Percentiles rank a stretch among this genome's conserved stretches.
phyloP scores from a whole-genome alignment of 345 rosid species.

The Salix suchowensis region DNA sequence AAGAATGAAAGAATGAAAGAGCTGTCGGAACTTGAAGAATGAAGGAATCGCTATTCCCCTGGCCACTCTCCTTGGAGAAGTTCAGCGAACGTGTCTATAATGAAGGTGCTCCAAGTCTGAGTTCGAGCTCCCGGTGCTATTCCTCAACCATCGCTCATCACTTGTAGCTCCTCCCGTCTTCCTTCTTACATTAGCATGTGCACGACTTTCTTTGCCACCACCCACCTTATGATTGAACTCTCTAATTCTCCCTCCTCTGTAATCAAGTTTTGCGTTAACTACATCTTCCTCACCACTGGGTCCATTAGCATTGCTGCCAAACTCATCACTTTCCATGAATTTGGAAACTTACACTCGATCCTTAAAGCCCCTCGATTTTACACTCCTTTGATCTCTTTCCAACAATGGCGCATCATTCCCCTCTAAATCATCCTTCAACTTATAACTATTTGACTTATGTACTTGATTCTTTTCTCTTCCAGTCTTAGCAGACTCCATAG shows the following conservation, averaged over 20 bases:
- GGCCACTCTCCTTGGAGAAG: no score
- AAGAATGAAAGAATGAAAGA: no score
- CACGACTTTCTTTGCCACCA: neutral
- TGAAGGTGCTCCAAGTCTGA: neutral
- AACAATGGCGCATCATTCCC: conserved; percentile 7
- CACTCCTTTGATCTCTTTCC: conserved; percentile 20
- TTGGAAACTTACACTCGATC: conserved; percentile 10
- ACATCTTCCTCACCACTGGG: neutral
- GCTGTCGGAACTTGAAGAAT: no score
- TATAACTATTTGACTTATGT: conserved; percentile 13
- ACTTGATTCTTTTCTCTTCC: conserved; percentile 39
- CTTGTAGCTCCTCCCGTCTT: neutral
- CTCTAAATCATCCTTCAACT: conserved; percentile 21
- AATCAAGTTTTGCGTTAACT: neutral
- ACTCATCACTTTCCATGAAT: conserved; percentile 4
- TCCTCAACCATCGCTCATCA: neutral
- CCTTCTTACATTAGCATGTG: neutral
- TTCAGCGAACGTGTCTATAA: neutral
- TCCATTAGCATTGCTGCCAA: conserved; percentile 7
- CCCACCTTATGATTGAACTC: conserved; percentile 6
- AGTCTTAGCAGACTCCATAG: conserved; percentile 66
- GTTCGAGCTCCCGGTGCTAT: neutral
- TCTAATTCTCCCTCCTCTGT: conserved; percentile 6
- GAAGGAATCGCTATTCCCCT: no score
- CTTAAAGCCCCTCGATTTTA: conserved; percentile 24